These are phyloP conservation scores for Pseudogymnoascus sp. DNA, from an alignment of 2,329 filamentous ascomycete species.

Conservation along the genomic window DNA sequence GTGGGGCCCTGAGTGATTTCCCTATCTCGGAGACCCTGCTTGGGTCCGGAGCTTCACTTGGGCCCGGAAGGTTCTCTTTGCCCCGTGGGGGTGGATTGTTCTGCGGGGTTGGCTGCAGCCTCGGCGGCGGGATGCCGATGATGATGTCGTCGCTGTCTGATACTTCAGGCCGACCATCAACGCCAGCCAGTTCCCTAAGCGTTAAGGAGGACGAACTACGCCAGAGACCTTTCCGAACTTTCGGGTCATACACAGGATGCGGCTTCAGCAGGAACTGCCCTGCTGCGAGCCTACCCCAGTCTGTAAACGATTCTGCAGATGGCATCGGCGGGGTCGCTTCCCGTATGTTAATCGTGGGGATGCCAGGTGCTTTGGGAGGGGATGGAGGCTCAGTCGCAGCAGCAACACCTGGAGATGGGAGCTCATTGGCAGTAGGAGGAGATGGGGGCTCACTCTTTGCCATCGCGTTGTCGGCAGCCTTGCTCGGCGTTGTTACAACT, in stretches of 20 bases:
- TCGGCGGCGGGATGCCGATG: neutral
- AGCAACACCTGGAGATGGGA: neutral
- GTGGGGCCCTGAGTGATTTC: neutral
- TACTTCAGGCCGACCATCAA: slow-evolving; percentile 4
- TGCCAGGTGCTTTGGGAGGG: neutral
- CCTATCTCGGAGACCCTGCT: neutral
- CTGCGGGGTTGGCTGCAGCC: neutral
- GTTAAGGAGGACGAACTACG: slow-evolving; percentile 1
- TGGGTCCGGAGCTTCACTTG: neutral
- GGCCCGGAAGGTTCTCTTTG: neutral
- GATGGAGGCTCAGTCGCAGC: neutral
- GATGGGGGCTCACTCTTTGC: neutral
- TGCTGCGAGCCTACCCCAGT: neutral
- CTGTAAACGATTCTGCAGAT: neutral
- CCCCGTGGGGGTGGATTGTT: neutral
- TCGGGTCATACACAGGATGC: slow-evolving; percentile 3
- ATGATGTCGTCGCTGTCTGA: slow-evolving; percentile 4
- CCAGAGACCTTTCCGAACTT: slow-evolving; percentile 2
- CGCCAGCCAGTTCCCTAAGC: slow-evolving; percentile 5
- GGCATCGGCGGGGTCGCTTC: neutral
- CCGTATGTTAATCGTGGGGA: neutral
- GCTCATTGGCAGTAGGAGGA: neutral
- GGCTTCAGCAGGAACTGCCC: slow-evolving; percentile 7
- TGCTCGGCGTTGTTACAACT: neutral
- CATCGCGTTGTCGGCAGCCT: neutral